Evolutionary conservation across 306 rosid genomes (phyloP).

Genomic region (Delonix regia): DNA sequence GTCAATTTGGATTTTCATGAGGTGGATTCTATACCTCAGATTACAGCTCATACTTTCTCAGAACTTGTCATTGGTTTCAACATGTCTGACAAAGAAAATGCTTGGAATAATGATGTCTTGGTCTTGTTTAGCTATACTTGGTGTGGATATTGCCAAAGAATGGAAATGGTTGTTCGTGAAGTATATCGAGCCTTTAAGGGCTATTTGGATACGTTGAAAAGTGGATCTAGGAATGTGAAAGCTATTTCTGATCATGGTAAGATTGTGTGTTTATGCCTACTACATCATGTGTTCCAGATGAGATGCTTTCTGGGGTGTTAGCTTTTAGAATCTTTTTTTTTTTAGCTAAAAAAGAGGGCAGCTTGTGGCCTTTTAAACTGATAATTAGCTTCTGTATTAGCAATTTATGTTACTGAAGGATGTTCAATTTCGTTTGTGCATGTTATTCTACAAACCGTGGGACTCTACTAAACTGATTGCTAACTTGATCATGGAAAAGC

Average conservation of each 20-base stretch:
- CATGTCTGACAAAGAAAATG: conserved; percentile 55
- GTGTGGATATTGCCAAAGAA: conserved; percentile 94
- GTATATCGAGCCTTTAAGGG: conserved; percentile 73
- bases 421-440: neutral
- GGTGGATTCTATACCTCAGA: conserved; percentile 79
- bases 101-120: conserved; percentile 79
- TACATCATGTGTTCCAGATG: conserved; percentile 10
- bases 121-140: conserved; percentile 92
- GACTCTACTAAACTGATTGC: neutral
- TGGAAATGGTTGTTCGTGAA: conserved; percentile 84
- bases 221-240: conserved; percentile 50
- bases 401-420: conserved; percentile 7
- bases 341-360: neutral
- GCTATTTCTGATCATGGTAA: conserved; percentile 51
- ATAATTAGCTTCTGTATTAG: neutral
- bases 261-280: conserved; percentile 12
- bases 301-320: conserved; percentile 17
- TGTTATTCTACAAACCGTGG: neutral
- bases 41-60: conserved; percentile 66
- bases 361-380: neutral
- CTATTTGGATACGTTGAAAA: conserved; percentile 47
- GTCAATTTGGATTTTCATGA: conserved; percentile 92
- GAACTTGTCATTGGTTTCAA: conserved; percentile 71
- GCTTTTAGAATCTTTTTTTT: conserved; percentile 19
- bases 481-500: neutral